Evolutionary conservation across 163 green algal species (phyloP), one percentile per base, ranked within the genome.

Genomic region (Scenedesmus sp.): DNA sequence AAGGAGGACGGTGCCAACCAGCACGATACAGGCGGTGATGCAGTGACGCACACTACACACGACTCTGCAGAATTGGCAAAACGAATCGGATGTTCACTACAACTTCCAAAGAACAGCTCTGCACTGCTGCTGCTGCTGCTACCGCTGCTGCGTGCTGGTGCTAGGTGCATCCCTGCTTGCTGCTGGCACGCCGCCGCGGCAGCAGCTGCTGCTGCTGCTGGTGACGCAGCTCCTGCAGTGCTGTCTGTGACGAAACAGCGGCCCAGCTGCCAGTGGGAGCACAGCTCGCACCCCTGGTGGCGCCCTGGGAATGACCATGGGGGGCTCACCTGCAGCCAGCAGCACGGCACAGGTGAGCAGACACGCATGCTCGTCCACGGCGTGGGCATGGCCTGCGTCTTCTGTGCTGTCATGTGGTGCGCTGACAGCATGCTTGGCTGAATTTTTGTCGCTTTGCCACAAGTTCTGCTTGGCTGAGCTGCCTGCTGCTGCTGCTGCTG

Each of bases 191-290:
- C 49, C 49, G 49, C 0, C 49, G 49, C 49, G 12, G 49, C 0
- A 0, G 30, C 4, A 9, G 30, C 65, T 9, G 65, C 65, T 76
- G 65, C 30, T 76, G 65, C 65, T 76, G 65, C 30, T 40, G 65
- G 65, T 40, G 30, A 26, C 18, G 65, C 65, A 40, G 65, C 30
- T 20, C 1, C 30, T 7, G 30, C 65, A 37, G 65, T 76, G 65
- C 65, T 76, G 65, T 76, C 30, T 20, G 70, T 46, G 18, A 42
- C 12, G 9, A n/a, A 92, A 15, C 82, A 90, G 37, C 33, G 94
- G 93, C 30, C 95, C 92, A 10, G 93, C 95, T 16, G 94, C 87
- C 18, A 96, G 72, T 0, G 95, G 95, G 61, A 97, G 90, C 73
- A 95, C 93, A 1, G 90, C 94, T n/a, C 56, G 49, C 26, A 94